phyloP scores from a whole-genome alignment of 495 filamentous ascomycete species.

The Penicillium longicatenatum region DNA sequence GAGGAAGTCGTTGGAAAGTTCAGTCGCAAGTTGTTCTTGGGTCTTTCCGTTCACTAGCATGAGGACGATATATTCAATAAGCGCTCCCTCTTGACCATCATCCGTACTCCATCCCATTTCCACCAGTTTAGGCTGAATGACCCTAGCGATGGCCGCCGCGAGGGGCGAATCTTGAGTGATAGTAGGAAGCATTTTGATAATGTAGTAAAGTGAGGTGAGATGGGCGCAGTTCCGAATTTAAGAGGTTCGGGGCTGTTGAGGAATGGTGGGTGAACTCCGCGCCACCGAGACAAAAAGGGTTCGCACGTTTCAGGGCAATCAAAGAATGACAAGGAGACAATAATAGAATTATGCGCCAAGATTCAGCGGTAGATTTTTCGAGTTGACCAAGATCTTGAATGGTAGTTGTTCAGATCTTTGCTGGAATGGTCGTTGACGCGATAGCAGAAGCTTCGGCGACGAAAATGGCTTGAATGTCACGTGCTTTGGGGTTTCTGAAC shows the following conservation, averaged over 20 bases:
- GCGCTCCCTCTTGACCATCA: conserved; percentile 74
- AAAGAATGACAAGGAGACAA: conserved; percentile 1
- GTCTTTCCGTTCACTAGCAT: conserved; percentile 96
- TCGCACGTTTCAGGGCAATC: conserved; percentile 6
- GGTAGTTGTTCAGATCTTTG: conserved; percentile 5
- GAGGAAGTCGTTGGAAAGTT: conserved; percentile 87
- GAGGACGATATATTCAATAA: conserved; percentile 93
- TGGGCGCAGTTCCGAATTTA: neutral
- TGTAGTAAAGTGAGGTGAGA: neutral
- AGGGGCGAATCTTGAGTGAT: conserved; percentile 53
- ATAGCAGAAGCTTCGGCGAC: conserved; percentile 18
- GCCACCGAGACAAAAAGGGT: conserved; percentile 20
- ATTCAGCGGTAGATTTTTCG: neutral
- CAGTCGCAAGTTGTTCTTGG: conserved; percentile 82
- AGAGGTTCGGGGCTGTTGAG: conserved; percentile 1
- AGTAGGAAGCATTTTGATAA: conserved; percentile 23
- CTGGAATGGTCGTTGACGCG: conserved; percentile 14
- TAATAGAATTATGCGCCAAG: neutral
- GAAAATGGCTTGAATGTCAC: conserved; percentile 17
- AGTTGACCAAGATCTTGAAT: neutral
- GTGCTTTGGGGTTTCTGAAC: conserved; percentile 1
- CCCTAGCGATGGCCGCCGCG: conserved; percentile 74
- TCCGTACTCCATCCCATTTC: conserved; percentile 90
- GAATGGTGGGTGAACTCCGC: conserved; percentile 9
- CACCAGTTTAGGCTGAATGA: conserved; percentile 89